These are phyloP conservation scores for Myxozyma udenii DNA, from an alignment of 805 yeast genomes.

Conservation along the genomic window DNA sequence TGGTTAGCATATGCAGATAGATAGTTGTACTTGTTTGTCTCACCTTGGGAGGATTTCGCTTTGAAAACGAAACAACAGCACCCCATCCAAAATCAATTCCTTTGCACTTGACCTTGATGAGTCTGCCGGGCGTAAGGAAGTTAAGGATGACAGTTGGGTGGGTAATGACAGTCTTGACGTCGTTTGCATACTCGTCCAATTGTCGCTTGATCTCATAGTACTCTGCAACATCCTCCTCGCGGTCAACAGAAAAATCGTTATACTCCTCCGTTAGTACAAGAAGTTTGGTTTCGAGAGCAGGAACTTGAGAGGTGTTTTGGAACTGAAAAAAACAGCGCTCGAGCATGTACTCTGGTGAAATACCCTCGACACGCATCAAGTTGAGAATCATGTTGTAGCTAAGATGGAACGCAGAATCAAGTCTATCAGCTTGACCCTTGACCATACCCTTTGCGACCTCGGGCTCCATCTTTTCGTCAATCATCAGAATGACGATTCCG, in stretches of 20 bases:
- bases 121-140: constrained; percentile 85
- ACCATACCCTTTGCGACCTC: constrained; percentile 99
- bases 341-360: constrained; percentile 95
- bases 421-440: constrained; percentile 95
- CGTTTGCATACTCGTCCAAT: constrained; percentile 65
- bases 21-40: background rate
- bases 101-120: constrained; percentile 43
- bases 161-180: constrained; percentile 74
- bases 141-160: constrained; percentile 87
- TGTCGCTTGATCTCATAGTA: constrained; percentile 79
- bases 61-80: constrained; percentile 71
- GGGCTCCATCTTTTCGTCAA: constrained; percentile 99
- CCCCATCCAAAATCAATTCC: constrained; percentile 91
- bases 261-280: constrained; percentile 51
- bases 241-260: constrained; percentile 58
- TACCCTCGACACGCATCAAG: constrained; percentile 94
- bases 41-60: constrained; percentile 50
- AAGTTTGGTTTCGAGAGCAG: constrained; percentile 68
- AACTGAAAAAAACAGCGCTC: constrained; percentile 93
- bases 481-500: constrained; percentile 99
- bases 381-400: constrained; percentile 97
- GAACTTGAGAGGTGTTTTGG: constrained; percentile 89
- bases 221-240: constrained; percentile 70
- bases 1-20: background rate
- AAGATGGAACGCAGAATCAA: constrained; percentile 95